Percentiles rank a stretch among this genome's conserved stretches.
Conservation (phyloP, 495 filamentous ascomycete species). For the Usnea hakonensis region DNA sequence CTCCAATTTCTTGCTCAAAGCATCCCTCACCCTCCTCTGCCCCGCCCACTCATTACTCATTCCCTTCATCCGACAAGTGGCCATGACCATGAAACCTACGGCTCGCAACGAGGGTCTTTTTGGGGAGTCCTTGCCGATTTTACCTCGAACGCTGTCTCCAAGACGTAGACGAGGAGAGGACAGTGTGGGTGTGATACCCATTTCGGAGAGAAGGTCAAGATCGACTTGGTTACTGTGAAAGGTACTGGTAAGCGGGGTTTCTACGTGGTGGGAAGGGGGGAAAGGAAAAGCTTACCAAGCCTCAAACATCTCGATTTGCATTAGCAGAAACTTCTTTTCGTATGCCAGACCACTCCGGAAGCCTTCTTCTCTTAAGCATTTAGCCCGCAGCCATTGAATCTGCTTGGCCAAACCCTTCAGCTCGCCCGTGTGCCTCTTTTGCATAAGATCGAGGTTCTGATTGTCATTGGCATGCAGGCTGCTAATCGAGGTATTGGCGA, state of each 20-base stretch:
- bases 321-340: constrained; percentile 67
- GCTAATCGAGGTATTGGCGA: constrained; percentile 34
- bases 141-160: constrained; percentile 11
- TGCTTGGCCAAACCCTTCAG: constrained; percentile 77
- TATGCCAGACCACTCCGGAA: constrained; percentile 70
- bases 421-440: constrained; percentile 67
- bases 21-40: constrained; percentile 37
- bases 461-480: constrained; percentile 13
- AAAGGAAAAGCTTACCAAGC: constrained; percentile 64
- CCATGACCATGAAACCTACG: constrained; percentile 47
- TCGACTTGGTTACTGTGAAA: constrained; percentile 77
- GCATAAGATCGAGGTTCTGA: constrained; percentile 38
- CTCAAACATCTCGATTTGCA: constrained; percentile 72
- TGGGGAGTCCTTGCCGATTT: constrained; percentile 26
- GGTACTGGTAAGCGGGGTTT: constrained; percentile 21
- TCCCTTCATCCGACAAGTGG: constrained; percentile 46
- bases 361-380: constrained; percentile 67
- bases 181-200: constrained; percentile 54
- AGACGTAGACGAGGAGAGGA: constrained; percentile 22
- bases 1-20: constrained; percentile 11
- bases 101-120: constrained; percentile 40
- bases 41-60: constrained; percentile 46
- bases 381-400: constrained; percentile 79
- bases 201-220: constrained; percentile 70
- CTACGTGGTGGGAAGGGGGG: constrained; percentile 10